Conservation (phyloP, 2,329 filamentous ascomycete genomes). For the Akanthomyces lecanii region DNA sequence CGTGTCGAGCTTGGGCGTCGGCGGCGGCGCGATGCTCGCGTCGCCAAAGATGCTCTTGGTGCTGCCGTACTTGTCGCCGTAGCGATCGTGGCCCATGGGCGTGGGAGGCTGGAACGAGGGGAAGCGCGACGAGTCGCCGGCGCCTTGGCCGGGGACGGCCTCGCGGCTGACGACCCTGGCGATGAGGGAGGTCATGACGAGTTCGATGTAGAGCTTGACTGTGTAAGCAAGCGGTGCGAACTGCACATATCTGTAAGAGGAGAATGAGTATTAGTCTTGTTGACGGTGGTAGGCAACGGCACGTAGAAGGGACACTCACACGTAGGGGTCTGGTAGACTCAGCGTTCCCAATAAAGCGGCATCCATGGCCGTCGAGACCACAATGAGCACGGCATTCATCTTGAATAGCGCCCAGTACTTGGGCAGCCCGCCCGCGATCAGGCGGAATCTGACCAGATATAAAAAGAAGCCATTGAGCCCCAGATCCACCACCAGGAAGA, state of each 20-base stretch:
- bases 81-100: slow-evolving; percentile 1
- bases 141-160: not conserved
- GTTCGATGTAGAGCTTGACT: slow-evolving; percentile 17
- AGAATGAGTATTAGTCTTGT: too few relatives aligned
- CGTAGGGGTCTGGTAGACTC: slow-evolving; percentile 19
- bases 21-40: not conserved
- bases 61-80: slow-evolving; percentile 11
- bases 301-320: not conserved
- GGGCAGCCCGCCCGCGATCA: slow-evolving; percentile 43
- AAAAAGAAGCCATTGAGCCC: slow-evolving; percentile 49
- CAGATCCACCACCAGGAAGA: slow-evolving; percentile 47
- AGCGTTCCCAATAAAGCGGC: slow-evolving; percentile 25
- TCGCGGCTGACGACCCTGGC: slow-evolving; percentile 16
- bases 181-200: slow-evolving; percentile 18
- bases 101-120: not conserved
- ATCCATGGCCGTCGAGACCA: slow-evolving; percentile 47
- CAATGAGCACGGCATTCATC: slow-evolving; percentile 46
- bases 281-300: too few relatives aligned
- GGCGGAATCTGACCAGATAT: slow-evolving; percentile 38
- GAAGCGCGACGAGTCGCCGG: not conserved
- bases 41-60: slow-evolving; percentile 6
- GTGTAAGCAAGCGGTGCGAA: slow-evolving; percentile 18
- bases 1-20: slow-evolving; percentile 1
- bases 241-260: slow-evolving; percentile 14
- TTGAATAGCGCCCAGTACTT: slow-evolving; percentile 48